Evolutionary conservation across 106 monocot species (phyloP), one percentile per base, ranked within the genome.

Genomic region (Ottelia alismoides): DNA sequence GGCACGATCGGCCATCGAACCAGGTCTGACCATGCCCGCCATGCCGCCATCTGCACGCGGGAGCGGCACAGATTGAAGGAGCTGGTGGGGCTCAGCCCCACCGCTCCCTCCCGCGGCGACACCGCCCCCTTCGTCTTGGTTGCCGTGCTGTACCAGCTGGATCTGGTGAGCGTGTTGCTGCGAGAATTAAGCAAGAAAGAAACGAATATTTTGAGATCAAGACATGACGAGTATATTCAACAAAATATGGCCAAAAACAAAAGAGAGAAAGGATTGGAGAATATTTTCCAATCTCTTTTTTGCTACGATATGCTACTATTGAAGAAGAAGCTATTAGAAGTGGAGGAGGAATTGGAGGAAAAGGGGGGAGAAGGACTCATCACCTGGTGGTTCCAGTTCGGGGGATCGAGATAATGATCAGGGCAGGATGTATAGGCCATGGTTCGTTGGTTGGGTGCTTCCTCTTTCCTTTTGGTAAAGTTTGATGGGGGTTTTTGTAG

Each of bases 391-490:
- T 73, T 77, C 82, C 82, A 82, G 61, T 70, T 70, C 40, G 77
- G 82, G 45, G 77, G 82, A 82, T 77, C 77, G 62, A 66, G 63
- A 69, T 73, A 82, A 63, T 53, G 29, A n/a, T n/a, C n/a, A 66
- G 76, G 82, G 66, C 63, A 51, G 3, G 82, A 77, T 46, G 76
- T 64, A 44, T 77, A 77, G 47, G 70, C 82, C 82, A 82, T 82
- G 82, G 69, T 60, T 54, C 61, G 31, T 31, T 24, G 24, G n/a
- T n/a, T 53, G 31, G 25, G 48, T 67, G 16, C 27, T 28, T 61
- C 30, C 23, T 48, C 47, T 12, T 12, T 27, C 51, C n/a, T 11
- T 63, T 63, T 25, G 56, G 57, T 58, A 48, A 51, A 47, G 49
- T 9, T 47, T 31, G 27, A 6, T 12, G 5, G 35, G 28, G 60